phyloP scores from a whole-genome alignment of 2,329 filamentous ascomycete species.

The Bipolaris bicolor region DNA sequence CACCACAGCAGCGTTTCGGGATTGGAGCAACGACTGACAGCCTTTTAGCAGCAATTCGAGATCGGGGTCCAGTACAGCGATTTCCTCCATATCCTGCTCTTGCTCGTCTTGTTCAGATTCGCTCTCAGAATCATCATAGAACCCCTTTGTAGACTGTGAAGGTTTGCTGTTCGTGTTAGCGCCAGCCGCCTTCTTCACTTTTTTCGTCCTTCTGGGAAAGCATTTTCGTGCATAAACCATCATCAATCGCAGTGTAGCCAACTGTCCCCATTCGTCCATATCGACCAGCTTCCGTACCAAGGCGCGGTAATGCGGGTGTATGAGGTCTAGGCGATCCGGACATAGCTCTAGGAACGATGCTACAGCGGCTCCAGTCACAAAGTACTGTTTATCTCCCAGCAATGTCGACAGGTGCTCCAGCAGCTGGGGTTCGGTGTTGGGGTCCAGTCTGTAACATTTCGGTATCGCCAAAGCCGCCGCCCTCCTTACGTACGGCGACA shows the following conservation, averaged over 20 bases:
- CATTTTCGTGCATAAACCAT: constrained; percentile 83
- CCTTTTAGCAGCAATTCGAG: constrained; percentile 79
- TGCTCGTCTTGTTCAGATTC: constrained; percentile 52
- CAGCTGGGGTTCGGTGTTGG: constrained; percentile 81
- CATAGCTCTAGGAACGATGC: constrained; percentile 88
- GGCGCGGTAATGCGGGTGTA: constrained; percentile 87
- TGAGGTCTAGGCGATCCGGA: constrained; percentile 82
- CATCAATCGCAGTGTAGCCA: constrained; percentile 82
- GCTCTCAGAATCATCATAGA: constrained; percentile 71
- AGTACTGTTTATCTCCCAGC: constrained; percentile 91
- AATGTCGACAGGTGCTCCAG: constrained; percentile 79
- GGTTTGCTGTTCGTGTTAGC: constrained; percentile 42
- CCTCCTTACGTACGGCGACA: constrained; percentile 92
- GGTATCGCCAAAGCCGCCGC: constrained; percentile 92
- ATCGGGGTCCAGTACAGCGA: constrained; percentile 75
- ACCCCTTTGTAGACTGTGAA: constrained; percentile 64
- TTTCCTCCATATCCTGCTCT: constrained; percentile 60
- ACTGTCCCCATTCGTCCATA: constrained; percentile 98
- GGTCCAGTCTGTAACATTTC: constrained; percentile 92
- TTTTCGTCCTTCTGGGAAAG: constrained; percentile 74
- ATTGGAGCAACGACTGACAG: constrained; percentile 85
- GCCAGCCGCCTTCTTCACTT: constrained; percentile 60
- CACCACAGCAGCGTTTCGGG: constrained; percentile 90
- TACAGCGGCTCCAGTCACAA: constrained; percentile 92
- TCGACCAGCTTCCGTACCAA: constrained; percentile 91